Evolutionary conservation across 768 basidiomycete genomes (phyloP).

Genomic region (Boletus edulis): DNA sequence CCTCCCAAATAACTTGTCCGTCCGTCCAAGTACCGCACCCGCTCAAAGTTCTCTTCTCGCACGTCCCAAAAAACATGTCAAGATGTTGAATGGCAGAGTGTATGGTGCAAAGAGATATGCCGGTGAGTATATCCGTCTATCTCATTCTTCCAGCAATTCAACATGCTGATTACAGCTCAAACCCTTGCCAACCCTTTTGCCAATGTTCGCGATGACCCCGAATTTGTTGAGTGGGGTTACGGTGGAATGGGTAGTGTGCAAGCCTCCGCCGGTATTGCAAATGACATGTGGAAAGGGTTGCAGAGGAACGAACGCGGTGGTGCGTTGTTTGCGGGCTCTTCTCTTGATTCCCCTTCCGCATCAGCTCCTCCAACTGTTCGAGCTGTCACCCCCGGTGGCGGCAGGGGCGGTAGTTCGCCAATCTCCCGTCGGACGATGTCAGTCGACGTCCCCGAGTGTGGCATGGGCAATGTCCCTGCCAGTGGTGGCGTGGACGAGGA

Average conservation of each 20-base stretch:
- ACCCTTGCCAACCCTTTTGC: constrained; percentile 58
- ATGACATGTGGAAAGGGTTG: constrained; percentile 28
- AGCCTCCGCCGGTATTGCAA: constrained; percentile 26
- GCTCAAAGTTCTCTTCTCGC: constrained; percentile 2
- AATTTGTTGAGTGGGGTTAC: constrained; percentile 93
- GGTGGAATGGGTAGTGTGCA: constrained; percentile 73
- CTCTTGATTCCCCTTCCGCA: background rate
- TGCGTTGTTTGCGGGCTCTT: constrained; percentile 19
- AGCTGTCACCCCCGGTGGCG: constrained; percentile 19
- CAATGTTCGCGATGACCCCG: constrained; percentile 61
- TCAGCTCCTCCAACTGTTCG: constrained; percentile 28
- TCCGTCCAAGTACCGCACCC: constrained; percentile 13
- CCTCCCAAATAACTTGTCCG: background rate
- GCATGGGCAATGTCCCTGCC: constrained; percentile 27
- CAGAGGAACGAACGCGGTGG: constrained; percentile 27
- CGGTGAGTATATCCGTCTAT: constrained; percentile 10
- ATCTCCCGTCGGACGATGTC: constrained; percentile 18
- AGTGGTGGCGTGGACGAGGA: constrained; percentile 49
- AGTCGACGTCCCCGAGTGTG: constrained; percentile 18
- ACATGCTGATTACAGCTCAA: constrained; percentile 17
- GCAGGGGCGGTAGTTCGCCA: constrained; percentile 11
- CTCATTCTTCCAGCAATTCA: background rate
- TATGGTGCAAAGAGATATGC: constrained; percentile 54
- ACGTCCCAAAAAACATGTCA: constrained; percentile 37
- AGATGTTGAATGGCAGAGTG: constrained; percentile 84